These are phyloP conservation scores for Chenopodium berlandieri DNA, from an alignment of 148 eudicot genomes.

Conservation along the genomic window DNA sequence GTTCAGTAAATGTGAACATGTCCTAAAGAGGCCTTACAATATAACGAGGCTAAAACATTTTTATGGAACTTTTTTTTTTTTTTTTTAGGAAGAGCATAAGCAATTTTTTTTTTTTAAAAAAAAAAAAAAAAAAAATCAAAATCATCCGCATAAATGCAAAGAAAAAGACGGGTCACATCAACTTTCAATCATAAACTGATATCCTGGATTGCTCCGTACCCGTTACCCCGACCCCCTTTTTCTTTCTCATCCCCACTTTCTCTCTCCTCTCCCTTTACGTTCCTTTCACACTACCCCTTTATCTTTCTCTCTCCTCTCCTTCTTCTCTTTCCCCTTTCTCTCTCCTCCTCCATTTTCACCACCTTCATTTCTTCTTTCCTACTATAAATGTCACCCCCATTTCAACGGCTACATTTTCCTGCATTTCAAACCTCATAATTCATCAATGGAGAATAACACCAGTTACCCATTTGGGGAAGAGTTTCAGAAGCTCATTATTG, in stretches of 20 bases:
- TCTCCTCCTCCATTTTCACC: background rate
- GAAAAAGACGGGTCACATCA: slow-evolving; percentile 50
- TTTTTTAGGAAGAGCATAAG: too few species aligned
- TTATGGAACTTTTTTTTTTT: too few species aligned
- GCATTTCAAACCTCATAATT: background rate
- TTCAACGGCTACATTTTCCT: background rate
- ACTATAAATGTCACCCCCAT: background rate
- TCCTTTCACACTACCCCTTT: slow-evolving; percentile 14
- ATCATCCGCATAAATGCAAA: slow-evolving; percentile 27
- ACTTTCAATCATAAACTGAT: slow-evolving; percentile 23
- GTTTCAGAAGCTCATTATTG: slow-evolving; percentile 42
- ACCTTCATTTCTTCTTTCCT: background rate
- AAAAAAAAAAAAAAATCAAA: too few species aligned
- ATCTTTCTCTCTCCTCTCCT: background rate
- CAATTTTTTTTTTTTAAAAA: too few species aligned
- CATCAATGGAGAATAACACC: slow-evolving; percentile 22
- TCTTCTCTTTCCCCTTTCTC: background rate
- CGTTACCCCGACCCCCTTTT: slow-evolving; percentile 20
- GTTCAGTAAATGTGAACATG: too few species aligned
- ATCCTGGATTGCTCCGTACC: slow-evolving; percentile 27
- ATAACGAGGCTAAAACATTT: too few species aligned
- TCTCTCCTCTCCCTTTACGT: slow-evolving; percentile 8
- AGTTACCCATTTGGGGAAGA: slow-evolving; percentile 38
- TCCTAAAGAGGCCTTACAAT: too few species aligned
- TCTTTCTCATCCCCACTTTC: background rate